Evolutionary conservation across 306 rosid species (phyloP), one percentile per base, ranked within the genome.

Genomic region (Medicago arabica): DNA sequence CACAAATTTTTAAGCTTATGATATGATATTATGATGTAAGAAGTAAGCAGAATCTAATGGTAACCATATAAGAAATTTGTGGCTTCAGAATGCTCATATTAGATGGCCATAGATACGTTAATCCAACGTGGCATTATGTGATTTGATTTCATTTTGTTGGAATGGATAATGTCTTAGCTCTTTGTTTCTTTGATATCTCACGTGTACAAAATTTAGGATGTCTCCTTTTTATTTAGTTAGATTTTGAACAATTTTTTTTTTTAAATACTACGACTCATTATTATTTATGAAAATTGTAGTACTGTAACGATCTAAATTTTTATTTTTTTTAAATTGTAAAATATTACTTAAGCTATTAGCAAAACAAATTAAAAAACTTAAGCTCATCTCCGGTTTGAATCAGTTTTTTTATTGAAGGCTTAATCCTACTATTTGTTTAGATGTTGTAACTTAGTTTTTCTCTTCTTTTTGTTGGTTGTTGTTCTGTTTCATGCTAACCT

Each of bases 51-150:
- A 71, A 75, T 75, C 65, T 76, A 47, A 67, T 83, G 23, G 15
- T 59, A 84, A 78, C 90, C 97, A 78, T 96, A 81, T 74, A 72
- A 76, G 59, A 71, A 80, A 84, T 73, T 80, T 87, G 97, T 89
- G 97, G 97, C 86, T 83, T 85, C 87, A 69, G 86, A 79, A 66
- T 4, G 70, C 41, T 55, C 72, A 78, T 50, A 62, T 78, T 49
- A 90, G 98, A 94, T 94, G 81, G 81, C 54, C 82, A 49, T 54
- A 51, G 92, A 89, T 92, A 43, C 81, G 82, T 77, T 34, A 3
- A 19, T 88, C 91, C 67, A 66, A 90, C 70, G 87, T 92, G 99
- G 96, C 97, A 55, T 9, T 60, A 46, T 75, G 7, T 69, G 31
- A 92, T 89, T 95, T 87, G 97, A 49, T 16, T 39, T 31, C 8